phyloP scores from a whole-genome alignment of 2,329 filamentous ascomycete species.

The Colletotrichum endophyticum region DNA sequence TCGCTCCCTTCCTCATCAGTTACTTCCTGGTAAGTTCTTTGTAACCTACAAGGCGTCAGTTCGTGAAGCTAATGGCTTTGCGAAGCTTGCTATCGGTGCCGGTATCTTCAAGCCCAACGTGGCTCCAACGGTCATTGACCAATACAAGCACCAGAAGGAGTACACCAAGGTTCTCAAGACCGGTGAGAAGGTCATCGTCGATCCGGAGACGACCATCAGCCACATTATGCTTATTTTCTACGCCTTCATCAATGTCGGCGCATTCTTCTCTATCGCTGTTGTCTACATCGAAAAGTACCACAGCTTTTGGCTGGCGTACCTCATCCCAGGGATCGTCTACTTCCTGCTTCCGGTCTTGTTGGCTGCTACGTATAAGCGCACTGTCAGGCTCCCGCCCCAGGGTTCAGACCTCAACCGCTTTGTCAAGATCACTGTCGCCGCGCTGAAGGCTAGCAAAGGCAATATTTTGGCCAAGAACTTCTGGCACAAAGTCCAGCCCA shows the following conservation, averaged over 20 bases:
- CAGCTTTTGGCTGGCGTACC: conserved; percentile 54
- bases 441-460: conserved; percentile 55
- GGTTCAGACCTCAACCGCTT: conserved; percentile 71
- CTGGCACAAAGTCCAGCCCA: conserved; percentile 66
- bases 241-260: conserved; percentile 59
- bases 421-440: conserved; percentile 57
- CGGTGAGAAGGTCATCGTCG: conserved; percentile 71
- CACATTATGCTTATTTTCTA: conserved; percentile 72
- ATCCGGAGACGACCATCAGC: conserved; percentile 68
- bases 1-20: conserved; percentile 66
- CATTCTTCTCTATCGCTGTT: conserved; percentile 56
- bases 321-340: conserved; percentile 57
- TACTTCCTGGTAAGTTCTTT: conserved; percentile 40
- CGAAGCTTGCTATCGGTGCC: conserved; percentile 60
- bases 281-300: conserved; percentile 57
- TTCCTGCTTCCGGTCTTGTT: conserved; percentile 63
- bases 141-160: conserved; percentile 47
- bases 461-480: conserved; percentile 60
- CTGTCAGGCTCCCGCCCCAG: conserved; percentile 60
- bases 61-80: not conserved
- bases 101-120: conserved; percentile 77
- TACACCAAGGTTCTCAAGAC: conserved; percentile 53
- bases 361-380: conserved; percentile 59
- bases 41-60: not conserved
- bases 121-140: conserved; percentile 70